Evolutionary conservation across 2,329 filamentous ascomycete species (phyloP).

Genomic region (Torrubiella hemipterigena): DNA sequence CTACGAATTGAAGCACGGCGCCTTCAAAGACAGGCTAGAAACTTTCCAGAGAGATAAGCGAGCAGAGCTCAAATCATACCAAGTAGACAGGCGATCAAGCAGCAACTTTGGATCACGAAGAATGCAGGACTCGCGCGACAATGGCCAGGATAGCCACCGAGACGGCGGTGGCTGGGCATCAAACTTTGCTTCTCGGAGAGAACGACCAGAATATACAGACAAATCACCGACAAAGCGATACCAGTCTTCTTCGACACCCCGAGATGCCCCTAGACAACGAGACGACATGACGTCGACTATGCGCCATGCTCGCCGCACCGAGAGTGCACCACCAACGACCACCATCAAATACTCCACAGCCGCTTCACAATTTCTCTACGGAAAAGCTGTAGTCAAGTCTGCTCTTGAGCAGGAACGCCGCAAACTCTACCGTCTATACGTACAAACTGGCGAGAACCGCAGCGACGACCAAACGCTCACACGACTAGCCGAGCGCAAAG

Average conservation of each 20-base stretch:
- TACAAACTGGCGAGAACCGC: slow-evolving; percentile 50
- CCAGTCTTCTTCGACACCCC: neutral
- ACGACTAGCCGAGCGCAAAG: slow-evolving; percentile 31
- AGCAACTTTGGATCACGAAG: neutral
- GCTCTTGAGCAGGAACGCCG: slow-evolving; percentile 57
- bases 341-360: slow-evolving; percentile 57
- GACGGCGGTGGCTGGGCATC: too few relatives aligned
- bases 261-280: neutral
- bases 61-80: too few relatives aligned
- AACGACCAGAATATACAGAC: too few relatives aligned
- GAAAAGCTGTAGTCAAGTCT: slow-evolving; percentile 66
- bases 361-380: slow-evolving; percentile 86
- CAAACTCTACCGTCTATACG: slow-evolving; percentile 73
- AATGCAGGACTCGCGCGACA: neutral
- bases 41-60: too few relatives aligned
- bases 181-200: too few relatives aligned
- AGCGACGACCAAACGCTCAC: slow-evolving; percentile 33
- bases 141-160: neutral
- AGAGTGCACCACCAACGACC: slow-evolving; percentile 26
- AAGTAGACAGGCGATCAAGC: too few relatives aligned
- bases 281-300: neutral
- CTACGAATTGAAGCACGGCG: slow-evolving; percentile 38
- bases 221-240: too few relatives aligned
- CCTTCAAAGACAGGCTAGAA: slow-evolving; percentile 17
- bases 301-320: slow-evolving; percentile 6